A percentile compares a stretch with the other conserved stretches of the same genome.
These are phyloP conservation scores for Colletotrichum sp. DNA, from an alignment of 2,329 filamentous ascomycete genomes.

Conservation along the genomic window DNA sequence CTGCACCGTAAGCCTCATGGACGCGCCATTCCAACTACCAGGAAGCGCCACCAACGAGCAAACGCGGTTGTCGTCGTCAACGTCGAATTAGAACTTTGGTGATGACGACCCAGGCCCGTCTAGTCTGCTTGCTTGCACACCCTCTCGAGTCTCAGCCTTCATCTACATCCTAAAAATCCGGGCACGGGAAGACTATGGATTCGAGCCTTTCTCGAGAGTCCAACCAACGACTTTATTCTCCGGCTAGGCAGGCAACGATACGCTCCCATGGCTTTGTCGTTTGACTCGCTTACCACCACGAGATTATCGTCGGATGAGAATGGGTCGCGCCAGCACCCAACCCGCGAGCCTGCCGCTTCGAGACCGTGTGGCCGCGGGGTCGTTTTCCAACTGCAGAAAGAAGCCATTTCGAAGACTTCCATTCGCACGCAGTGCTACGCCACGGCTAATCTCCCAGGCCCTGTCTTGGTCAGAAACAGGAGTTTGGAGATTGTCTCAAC, in stretches of 20 bases:
- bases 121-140: background rate
- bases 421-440: conserved; percentile 4
- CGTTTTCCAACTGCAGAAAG: background rate
- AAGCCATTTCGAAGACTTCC: conserved; percentile 15
- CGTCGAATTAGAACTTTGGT: background rate
- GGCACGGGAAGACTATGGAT: background rate
- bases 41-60: background rate
- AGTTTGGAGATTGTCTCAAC: conserved; percentile 3
- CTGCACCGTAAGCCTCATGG: conserved; percentile 2
- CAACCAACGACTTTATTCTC: conserved; percentile 5
- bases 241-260: background rate
- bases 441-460: background rate
- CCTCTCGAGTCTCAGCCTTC: background rate
- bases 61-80: background rate
- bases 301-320: background rate
- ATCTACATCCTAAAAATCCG: background rate
- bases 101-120: background rate
- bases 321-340: background rate
- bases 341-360: background rate
- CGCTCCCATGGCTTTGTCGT: background rate
- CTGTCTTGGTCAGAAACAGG: background rate
- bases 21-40: conserved; percentile 2
- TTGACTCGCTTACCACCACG: background rate
- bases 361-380: background rate
- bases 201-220: background rate